These are phyloP conservation scores for Rusavskia elegans DNA, from an alignment of 495 filamentous ascomycete genomes.

Conservation along the genomic window DNA sequence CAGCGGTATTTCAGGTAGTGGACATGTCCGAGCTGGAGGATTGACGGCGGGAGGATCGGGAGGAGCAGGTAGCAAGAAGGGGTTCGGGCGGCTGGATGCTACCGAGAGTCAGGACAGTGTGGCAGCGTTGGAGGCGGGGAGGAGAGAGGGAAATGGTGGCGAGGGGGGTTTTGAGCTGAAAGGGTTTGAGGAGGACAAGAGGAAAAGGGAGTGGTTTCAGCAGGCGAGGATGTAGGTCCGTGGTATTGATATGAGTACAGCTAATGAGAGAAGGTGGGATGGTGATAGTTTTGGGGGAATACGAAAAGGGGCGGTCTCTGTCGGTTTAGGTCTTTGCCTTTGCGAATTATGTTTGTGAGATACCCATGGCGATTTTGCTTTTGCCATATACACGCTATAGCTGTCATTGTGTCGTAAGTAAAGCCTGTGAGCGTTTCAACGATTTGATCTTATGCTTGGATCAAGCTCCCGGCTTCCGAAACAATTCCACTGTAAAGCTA, in stretches of 20 bases:
- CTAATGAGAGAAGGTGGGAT: background rate
- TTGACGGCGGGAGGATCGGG: background rate
- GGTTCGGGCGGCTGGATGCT: background rate
- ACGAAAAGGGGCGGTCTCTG: background rate
- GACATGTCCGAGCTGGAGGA: background rate
- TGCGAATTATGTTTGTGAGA: background rate
- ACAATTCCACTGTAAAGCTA: no score
- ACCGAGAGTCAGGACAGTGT: background rate
- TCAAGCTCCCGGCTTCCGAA: no score
- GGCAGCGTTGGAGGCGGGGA: background rate
- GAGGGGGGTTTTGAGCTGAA: background rate
- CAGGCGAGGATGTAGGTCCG: background rate
- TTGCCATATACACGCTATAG: no score
- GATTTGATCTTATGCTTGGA: no score
- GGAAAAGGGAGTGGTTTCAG: background rate
- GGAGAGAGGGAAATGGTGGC: no score
- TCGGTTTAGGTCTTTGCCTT: background rate
- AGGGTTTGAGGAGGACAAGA: background rate
- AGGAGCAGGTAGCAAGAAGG: background rate
- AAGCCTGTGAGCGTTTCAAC: no score
- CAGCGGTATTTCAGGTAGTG: background rate
- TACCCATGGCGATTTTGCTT: no score
- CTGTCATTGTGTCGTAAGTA: no score
- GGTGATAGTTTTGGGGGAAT: background rate
- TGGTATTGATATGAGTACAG: background rate